Evolutionary conservation across 306 rosid species (phyloP).

Genomic region (Calophaca sinica): DNA sequence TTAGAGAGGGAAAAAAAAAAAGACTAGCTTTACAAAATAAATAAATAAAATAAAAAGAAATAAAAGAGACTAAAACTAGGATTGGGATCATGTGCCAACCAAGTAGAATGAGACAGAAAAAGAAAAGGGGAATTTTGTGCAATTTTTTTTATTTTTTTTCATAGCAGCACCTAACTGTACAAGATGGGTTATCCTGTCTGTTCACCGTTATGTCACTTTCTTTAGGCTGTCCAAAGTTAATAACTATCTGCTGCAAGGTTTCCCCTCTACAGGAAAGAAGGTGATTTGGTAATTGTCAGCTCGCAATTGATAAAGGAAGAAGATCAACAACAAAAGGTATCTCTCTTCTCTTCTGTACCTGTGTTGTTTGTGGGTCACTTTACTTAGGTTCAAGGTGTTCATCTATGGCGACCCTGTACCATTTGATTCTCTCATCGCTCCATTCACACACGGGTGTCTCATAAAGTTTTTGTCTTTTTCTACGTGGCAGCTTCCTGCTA

Average conservation of each 20-base stretch:
- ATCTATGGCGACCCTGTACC: constrained; percentile 49
- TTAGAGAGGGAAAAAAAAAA: too few species aligned
- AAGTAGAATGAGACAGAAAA: constrained; percentile 33
- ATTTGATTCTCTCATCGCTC: constrained; percentile 1
- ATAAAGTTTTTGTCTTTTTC: constrained; percentile 45
- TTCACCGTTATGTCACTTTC: constrained; percentile 36
- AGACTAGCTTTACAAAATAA: too few species aligned
- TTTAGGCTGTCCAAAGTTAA: background rate
- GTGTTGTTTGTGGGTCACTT: too few species aligned
- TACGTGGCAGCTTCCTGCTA: constrained; percentile 13
- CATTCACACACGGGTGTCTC: constrained; percentile 40
- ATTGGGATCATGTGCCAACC: constrained; percentile 18
- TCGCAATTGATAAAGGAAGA: background rate
- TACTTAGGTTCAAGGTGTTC: constrained; percentile 26
- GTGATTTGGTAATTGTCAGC: constrained; percentile 13
- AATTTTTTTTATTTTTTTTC: background rate
- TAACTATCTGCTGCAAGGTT: background rate
- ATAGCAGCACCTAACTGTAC: background rate
- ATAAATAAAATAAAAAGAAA: background rate
- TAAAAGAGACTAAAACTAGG: background rate
- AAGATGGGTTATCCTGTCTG: constrained; percentile 20
- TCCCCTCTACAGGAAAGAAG: background rate
- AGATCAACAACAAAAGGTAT: background rate
- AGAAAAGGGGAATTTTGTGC: constrained; percentile 16
- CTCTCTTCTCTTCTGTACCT: too few species aligned